Evolutionary conservation across 345 rosid species (phyloP), one percentile per base, ranked within the genome.

Genomic region (Odontarrhena argentea): DNA sequence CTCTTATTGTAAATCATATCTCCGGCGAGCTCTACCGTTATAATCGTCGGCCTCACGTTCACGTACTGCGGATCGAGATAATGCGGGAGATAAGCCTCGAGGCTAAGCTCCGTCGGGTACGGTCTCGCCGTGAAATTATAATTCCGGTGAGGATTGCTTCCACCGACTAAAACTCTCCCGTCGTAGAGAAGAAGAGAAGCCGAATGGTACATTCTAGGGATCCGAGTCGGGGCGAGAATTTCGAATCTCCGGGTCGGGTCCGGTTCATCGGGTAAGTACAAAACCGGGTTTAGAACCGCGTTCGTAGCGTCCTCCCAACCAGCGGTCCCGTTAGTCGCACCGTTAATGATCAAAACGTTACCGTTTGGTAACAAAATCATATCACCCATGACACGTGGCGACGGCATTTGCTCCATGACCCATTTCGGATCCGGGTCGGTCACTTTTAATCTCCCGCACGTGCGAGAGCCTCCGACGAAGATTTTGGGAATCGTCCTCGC

Each of bases 151-250:
- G 96, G 98, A 66, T 92, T 92, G 77, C 98, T 87, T 14, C 98
- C 98, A 9, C 91, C 96, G 55, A 92, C 87, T 18, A 92, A 69
- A 15, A 92, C 76, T 65, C 96, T 81, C 15, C 93, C 96, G 54
- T 92, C 98, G 48, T 85, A 82, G 63, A 87, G 70, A 28, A 92
- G 78, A 41, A 75, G 73, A 3, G 93, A 89, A 0, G 91, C 55
- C 0, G 98, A 86, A 65, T 92, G 96, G 76, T 92, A 92, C 93
- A 92, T 83, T 25, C 96, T 76, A 7, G 96, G 82, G 32, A 72
- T 77, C 6, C 13, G 75, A 2, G 85, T 51, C 15, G 88, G 84
- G 65, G 69, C 66, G 32, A 87, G 78, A 10, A 89, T 76, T 8
- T 60, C 75, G 36, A 92, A 92, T 74, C 95, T 79, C 55, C 71